Percentiles rank a stretch among this genome's conserved stretches.
Conservation (phyloP, 352 stramenopile genomes). For the Phytopythium oedochilum region DNA sequence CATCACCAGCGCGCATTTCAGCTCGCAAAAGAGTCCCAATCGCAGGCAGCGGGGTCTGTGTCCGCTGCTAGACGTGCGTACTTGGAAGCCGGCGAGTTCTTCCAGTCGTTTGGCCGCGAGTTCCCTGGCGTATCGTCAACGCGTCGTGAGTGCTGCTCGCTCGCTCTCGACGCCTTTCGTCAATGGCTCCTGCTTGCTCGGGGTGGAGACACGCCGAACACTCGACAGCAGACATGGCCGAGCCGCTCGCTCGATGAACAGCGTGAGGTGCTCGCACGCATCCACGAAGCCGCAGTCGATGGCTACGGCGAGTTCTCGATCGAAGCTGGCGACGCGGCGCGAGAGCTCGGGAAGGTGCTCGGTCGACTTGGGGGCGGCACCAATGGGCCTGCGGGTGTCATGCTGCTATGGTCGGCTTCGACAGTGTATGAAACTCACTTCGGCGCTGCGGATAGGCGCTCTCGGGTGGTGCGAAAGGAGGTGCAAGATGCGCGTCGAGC, state of each 20-base stretch:
- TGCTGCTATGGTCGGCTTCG: conserved; percentile 25
- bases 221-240: neutral
- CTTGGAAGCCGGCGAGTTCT: conserved; percentile 43
- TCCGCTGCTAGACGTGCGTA: conserved; percentile 17
- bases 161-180: conserved; percentile 56
- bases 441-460: conserved; percentile 44
- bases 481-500: conserved; percentile 27
- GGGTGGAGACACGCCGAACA: neutral
- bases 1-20: conserved; percentile 22
- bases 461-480: conserved; percentile 36
- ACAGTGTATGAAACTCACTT: conserved; percentile 56
- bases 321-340: conserved; percentile 39
- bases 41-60: neutral
- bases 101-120: conserved; percentile 50
- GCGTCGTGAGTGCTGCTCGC: conserved; percentile 45
- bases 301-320: conserved; percentile 66
- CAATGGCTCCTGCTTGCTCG: conserved; percentile 28
- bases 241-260: conserved; percentile 27
- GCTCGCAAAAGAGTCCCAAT: neutral
- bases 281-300: conserved; percentile 33
- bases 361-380: conserved; percentile 23
- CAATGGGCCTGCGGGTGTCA: conserved; percentile 31
- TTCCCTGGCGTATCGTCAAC: conserved; percentile 48
- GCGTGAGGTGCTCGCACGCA: conserved; percentile 29
- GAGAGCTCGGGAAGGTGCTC: conserved; percentile 33